phyloP scores from a whole-genome alignment of 129 eudicot genomes.

The Deinandra increscens region DNA sequence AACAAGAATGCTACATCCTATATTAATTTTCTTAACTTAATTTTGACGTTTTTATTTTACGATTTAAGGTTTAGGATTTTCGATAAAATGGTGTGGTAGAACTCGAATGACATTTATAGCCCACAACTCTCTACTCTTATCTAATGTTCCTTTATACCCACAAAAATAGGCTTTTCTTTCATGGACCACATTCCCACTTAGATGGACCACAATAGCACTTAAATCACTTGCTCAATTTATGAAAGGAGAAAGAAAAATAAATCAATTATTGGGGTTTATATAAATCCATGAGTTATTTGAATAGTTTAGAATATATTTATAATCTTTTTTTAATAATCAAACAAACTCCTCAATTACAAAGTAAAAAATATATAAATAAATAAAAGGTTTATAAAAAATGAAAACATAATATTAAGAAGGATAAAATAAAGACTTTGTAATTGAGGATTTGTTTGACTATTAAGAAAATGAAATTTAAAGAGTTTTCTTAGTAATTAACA shows the following conservation, averaged over 20 bases:
- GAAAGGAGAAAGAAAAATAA: not conserved
- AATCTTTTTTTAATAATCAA: too few relatives aligned
- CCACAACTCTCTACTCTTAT: constrained; percentile 26
- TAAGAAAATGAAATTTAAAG: too few relatives aligned
- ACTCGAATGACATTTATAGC: constrained; percentile 29
- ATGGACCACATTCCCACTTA: constrained; percentile 44
- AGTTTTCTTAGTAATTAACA: too few relatives aligned
- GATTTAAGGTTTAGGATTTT: not conserved
- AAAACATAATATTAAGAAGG: too few relatives aligned
- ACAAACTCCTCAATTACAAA: too few relatives aligned
- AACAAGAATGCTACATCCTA: not conserved
- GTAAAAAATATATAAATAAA: too few relatives aligned
- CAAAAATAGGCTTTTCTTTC: constrained; percentile 34
- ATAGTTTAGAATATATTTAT: too few relatives aligned
- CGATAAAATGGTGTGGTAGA: constrained; percentile 27
- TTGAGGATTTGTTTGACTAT: too few relatives aligned
- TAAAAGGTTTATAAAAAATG: too few relatives aligned
- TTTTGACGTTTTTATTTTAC: not conserved
- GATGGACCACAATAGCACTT: constrained; percentile 34
- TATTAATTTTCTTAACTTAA: not conserved
- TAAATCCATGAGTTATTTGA: not conserved
- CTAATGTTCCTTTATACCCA: constrained; percentile 30
- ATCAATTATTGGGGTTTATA: constrained; percentile 10
- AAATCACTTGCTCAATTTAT: constrained; percentile 8
- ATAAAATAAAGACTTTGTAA: too few relatives aligned